Base-by-base conservation (phyloP, 2,329 filamentous ascomycete species). In the Exophiala dermatitidis region DNA sequence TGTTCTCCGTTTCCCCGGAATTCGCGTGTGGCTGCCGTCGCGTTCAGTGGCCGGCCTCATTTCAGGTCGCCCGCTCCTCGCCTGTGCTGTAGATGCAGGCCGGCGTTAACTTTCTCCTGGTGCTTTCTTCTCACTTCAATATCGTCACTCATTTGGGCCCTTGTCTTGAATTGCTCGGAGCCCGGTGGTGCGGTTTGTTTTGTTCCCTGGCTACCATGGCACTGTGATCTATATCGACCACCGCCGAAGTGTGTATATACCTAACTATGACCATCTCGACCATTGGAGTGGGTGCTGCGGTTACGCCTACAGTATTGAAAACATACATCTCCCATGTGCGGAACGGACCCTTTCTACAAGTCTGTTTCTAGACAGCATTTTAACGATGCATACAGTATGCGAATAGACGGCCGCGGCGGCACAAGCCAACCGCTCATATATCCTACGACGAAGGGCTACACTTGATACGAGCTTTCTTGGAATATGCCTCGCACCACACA, bases 361-460 rank as follows among this genome's bases (percentile, higher is more conserved):
- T 45, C 19, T 19, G 19, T 19, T 19, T 19, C 19, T 19, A 19
- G 19, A 19, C 19, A 19, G 19, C 19, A 19, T 19, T 19, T 19
- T 19, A 19, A 46, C 47, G 28, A 33, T 26, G n/a, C 6, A 36
- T 51, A 51, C 65, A 93, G 86, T 96, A 93, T 70, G 75, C 95
- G 56, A 86, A 95, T 65, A 84, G 87, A 60, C 86, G 86, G 65
- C 79, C 82, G 1, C 77, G 85, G 31, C 82, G 79, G 57, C 77
- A 90, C 60, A 90, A 90, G 59, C 91, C 91, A 0, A 95, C 88
- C 1, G 86, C 87, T 1, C 88, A 95, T 68, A 83, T 98, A 52
- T 90, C 90, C 49, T 98, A 98, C 72, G 88, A 97, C 67, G 88
- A 96, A 72, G 91, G 90, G 36, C 78, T 98, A 9, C 82, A 88